Base-by-base conservation (phyloP, 2,329 filamentous ascomycete species). In the Calonectria fujianensis region DNA sequence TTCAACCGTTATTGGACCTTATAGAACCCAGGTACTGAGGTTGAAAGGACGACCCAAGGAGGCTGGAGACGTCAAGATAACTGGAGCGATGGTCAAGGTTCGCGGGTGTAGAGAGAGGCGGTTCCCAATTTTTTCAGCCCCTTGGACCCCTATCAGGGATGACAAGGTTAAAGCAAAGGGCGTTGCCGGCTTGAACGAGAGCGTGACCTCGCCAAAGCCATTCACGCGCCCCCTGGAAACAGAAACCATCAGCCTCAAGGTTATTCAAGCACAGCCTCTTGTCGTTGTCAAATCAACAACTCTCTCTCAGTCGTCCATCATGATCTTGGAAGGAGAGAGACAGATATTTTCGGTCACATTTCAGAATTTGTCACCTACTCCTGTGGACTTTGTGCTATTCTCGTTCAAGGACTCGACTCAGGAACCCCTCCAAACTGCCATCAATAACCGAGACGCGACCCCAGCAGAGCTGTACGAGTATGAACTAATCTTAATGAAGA, bases 401-500 rank as follows among this genome's bases (percentile, higher is more conserved):
- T 96, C 95, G 0, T 98, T 98, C 83, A 93, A 96, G 79, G 96
- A 98, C 85, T 97, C 96, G 0, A 96, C 95, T 0, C 95, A 95
- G 75, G 90, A 90, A 9, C 92, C 94, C 11, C 88, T 98, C 20
- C 94, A 96, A 80, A 88, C 92, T 45, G 94, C 95, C 0, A 88
- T 98, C 59, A 90, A 88, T 69, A 95, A 93, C 80, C 94, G 95
- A 81, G 94, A 97, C 79, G 91, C 96, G 2, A 91, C 94, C 13
- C 91, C 94, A 0, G 91, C 93, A 2, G 96, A 98, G 81, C 86
- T 97, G 8, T 96, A 98, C 82, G 96, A 98, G 82, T 92, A 96
- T 72, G 96, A 98, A 82, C 88, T 95, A 65, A 94, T 96, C 74
- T 87, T 97, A 57, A 92, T 94, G 74, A 93, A 91, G 82, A 94